Conservation (phyloP, 169 alveolate genomes). For the Cryptosporidium bovis region DNA sequence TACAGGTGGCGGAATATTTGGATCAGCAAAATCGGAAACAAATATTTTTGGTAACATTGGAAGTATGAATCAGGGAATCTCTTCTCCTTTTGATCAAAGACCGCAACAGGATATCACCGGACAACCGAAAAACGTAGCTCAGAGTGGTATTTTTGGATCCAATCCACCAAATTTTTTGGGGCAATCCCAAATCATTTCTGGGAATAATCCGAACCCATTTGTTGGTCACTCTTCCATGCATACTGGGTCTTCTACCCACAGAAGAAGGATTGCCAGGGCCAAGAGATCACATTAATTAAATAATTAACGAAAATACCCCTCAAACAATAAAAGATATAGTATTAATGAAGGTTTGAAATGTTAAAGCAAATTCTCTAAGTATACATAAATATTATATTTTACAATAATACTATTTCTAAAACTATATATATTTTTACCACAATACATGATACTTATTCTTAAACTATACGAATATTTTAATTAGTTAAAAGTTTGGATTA, state of each 20-base stretch:
- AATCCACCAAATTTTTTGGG: slow-evolving; percentile 30
- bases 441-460: slow-evolving; percentile 2
- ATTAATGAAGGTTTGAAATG: too few species aligned
- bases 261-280: slow-evolving; percentile 72
- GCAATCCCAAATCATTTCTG: slow-evolving; percentile 1
- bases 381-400: background rate
- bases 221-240: slow-evolving; percentile 61
- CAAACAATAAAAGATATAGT: too few species aligned
- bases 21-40: slow-evolving; percentile 18
- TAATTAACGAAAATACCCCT: background rate
- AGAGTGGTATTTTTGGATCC: slow-evolving; percentile 44
- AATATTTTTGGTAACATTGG: slow-evolving; percentile 19
- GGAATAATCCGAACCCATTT: slow-evolving; percentile 38
- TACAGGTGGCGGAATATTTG: slow-evolving; percentile 6
- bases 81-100: slow-evolving; percentile 28
- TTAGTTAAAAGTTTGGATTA: slow-evolving; percentile 50
- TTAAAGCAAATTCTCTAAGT: too few species aligned
- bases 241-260: slow-evolving; percentile 40
- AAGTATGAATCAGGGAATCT: background rate
- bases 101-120: background rate
- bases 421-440: background rate
- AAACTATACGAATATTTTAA: slow-evolving; percentile 1
- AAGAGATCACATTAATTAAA: slow-evolving; percentile 51
- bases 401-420: background rate
- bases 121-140: background rate